A percentile compares a stretch with the other conserved stretches of the same genome.
phyloP scores from a whole-genome alignment of 169 alveolate genomes.

The Theileria sp. region DNA sequence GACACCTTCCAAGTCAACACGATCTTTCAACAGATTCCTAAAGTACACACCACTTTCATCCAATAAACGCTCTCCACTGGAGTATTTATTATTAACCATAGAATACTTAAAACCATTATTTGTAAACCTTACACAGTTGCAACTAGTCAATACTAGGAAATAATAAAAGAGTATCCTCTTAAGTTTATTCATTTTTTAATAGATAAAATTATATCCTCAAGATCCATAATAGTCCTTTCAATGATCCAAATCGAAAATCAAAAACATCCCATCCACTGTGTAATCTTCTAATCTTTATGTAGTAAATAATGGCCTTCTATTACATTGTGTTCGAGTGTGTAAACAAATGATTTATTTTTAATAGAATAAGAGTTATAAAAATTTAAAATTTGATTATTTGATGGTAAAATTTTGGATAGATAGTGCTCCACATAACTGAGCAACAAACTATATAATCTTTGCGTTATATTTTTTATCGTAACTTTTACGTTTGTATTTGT shows the following conservation, averaged over 20 bases:
- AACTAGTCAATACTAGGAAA: not conserved
- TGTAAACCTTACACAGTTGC: not conserved
- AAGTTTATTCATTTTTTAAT: not conserved
- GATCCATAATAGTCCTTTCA: not conserved
- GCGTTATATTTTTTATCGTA: not conserved
- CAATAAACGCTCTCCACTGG: not conserved
- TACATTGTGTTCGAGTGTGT: not conserved
- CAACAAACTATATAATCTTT: not conserved
- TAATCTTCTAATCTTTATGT: not conserved
- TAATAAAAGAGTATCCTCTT: not conserved
- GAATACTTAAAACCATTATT: not conserved
- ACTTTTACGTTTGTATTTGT: not conserved
- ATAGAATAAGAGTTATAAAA: not conserved
- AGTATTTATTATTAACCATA: not conserved
- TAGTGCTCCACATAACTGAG: not conserved
- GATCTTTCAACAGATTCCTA: not conserved
- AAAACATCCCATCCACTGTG: not conserved
- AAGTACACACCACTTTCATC: not conserved
- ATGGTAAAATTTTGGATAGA: not conserved
- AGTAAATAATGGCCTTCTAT: not conserved
- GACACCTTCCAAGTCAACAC: not conserved
- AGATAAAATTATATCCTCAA: not conserved
- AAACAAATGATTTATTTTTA: not conserved
- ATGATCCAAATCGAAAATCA: not conserved
- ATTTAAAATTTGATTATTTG: not conserved